Evolutionary conservation across 345 rosid species (phyloP), one percentile per base, ranked within the genome.

Genomic region (Linum usitatissimum): DNA sequence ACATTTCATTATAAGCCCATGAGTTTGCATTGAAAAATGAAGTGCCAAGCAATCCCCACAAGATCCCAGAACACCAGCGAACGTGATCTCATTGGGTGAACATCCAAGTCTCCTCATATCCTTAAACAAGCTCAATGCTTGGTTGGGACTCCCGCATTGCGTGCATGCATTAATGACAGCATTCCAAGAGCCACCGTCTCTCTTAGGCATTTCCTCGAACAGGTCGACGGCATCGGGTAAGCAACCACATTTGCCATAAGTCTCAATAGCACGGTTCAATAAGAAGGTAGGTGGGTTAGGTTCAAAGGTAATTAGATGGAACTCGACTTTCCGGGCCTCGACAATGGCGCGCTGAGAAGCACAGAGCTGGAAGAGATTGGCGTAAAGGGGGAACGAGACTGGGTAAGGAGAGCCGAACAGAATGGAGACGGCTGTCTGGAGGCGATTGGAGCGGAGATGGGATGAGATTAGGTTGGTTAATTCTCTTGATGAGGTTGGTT

Each of bases 151-250:
- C 2, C 80, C 69, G 39, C 79, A 74, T 34, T 67, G 78, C 3
- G 76, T 67, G 69, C 76, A 86, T 6, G 87, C 92, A 0, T 77
- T 67, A 59, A 91, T 81, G 66, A 91, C 59, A 2, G 98, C 82
- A 75, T 91, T 91, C 98, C 98, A 88, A 23, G 98, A 81, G 1
- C 98, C 98, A 34, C 96, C 98, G 66, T 91, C 84, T 70, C 88
- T 82, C n/a, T 75, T 68, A 66, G 85, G 86, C 95, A 88, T 88
- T 85, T 88, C 80, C 64, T 86, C 92, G 18, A 91, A 91, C 83
- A 88, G 70, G 55, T 73, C 81, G 19, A 68, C 65, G 4, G 98
- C 98, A 66, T 86, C 91, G 0, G 21, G 36, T 77, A 82, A 53
- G 53, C 80, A 81, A 2, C 80, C 76, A 60, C 90, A 82, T 57